phyloP scores from a whole-genome alignment of 441 rosid species.

The Erodium trifolium region DNA sequence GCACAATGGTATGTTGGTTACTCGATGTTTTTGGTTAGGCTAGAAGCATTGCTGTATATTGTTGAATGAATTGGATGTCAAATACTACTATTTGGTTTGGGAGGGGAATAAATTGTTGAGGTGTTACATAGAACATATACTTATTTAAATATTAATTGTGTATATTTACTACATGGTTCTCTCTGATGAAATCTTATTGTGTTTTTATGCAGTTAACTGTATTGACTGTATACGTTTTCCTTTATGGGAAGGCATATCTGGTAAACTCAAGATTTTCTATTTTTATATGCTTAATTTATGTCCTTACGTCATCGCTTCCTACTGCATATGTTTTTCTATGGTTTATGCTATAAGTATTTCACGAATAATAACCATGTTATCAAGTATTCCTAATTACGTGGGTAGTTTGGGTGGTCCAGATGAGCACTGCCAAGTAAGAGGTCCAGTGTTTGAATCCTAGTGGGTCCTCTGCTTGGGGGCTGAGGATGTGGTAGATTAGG shows the following conservation, averaged over 20 bases:
- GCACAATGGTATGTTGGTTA: conserved; percentile 75
- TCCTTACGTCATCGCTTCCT: background rate
- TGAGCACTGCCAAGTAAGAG: no score
- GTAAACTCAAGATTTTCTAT: conserved; percentile 35
- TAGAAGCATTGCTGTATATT: no score
- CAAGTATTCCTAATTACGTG: background rate
- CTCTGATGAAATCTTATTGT: conserved; percentile 19
- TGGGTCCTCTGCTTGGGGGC: no score
- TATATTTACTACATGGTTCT: background rate
- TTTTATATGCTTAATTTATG: background rate
- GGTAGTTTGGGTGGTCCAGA: no score
- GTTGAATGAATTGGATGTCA: no score
- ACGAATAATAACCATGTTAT: background rate
- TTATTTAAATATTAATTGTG: no score
- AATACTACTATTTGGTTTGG: no score
- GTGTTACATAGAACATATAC: no score
- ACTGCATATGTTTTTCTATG: background rate
- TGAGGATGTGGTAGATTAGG: no score
- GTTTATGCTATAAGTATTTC: conserved; percentile 5
- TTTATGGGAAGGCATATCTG: conserved; percentile 90
- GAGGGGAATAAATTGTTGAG: no score
- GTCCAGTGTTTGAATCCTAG: no score
- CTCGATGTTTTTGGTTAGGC: background rate
- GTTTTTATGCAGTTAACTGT: conserved; percentile 78
- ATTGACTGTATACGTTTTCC: conserved; percentile 78